phyloP scores from a whole-genome alignment of 2,329 filamentous ascomycete genomes.

The Colletotrichum melonis region DNA sequence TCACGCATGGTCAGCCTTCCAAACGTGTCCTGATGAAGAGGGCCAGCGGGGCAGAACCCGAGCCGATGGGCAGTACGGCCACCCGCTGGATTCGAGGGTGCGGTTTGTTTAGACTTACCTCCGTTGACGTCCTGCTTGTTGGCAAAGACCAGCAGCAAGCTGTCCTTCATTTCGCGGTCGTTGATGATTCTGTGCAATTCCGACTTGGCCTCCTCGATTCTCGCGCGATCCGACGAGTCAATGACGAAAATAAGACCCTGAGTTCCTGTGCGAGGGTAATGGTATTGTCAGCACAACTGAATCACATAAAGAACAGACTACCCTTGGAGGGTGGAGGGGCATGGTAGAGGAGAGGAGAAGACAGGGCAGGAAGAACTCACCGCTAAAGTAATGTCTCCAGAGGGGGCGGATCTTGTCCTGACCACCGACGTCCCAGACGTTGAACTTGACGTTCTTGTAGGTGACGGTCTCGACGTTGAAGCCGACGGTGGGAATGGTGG shows the following conservation, averaged over 20 bases:
- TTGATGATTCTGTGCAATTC: constrained; percentile 98
- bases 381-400: constrained; percentile 97
- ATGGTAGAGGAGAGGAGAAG: constrained; percentile 3
- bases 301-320: not conserved
- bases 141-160: constrained; percentile 92
- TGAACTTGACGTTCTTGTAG: constrained; percentile 99
- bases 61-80: not conserved
- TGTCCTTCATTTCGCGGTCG: constrained; percentile 97
- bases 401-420: constrained; percentile 98
- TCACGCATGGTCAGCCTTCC: constrained; percentile 3
- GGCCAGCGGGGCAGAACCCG: not conserved
- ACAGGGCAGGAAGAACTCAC: constrained; percentile 55
- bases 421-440: constrained; percentile 98
- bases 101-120: constrained; percentile 57
- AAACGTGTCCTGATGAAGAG: not conserved
- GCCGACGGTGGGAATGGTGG: constrained; percentile 97
- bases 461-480: constrained; percentile 99
- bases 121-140: constrained; percentile 98
- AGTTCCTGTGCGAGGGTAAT: constrained; percentile 70
- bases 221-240: constrained; percentile 90
- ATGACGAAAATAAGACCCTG: constrained; percentile 99
- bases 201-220: constrained; percentile 92
- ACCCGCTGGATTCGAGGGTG: not conserved
- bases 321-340: not conserved
- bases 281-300: constrained; percentile 4